phyloP scores from a whole-genome alignment of 148 eudicot genomes.

The Agrostemma githago region DNA sequence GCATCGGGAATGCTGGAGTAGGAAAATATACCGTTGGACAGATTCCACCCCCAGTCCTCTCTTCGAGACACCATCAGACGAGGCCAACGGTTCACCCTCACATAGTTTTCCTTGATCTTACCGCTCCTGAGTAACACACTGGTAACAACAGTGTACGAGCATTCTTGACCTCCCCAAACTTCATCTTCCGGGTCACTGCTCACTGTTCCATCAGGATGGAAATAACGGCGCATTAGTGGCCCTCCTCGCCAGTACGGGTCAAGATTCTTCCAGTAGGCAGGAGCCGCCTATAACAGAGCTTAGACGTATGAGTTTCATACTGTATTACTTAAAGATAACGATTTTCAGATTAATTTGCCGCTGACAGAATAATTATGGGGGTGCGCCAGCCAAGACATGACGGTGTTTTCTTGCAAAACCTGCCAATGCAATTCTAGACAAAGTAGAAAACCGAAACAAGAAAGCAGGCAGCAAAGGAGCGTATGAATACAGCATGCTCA shows the following conservation, averaged over 20 bases:
- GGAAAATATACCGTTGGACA: constrained; percentile 50
- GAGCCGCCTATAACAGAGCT: constrained; percentile 51
- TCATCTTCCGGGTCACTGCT: constrained; percentile 62
- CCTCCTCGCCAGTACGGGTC: constrained; percentile 79
- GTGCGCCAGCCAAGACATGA: background rate
- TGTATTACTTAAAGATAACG: background rate
- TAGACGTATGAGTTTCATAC: constrained; percentile 9
- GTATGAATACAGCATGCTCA: constrained; percentile 5
- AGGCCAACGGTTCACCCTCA: constrained; percentile 95
- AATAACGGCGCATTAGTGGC: constrained; percentile 61
- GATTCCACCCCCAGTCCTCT: constrained; percentile 85
- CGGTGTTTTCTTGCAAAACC: background rate
- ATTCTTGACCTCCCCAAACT: constrained; percentile 93
- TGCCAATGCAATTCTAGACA: background rate
- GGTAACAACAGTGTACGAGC: constrained; percentile 61
- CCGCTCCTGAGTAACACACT: constrained; percentile 38
- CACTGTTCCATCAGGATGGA: constrained; percentile 74
- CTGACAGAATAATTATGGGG: background rate
- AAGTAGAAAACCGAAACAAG: background rate
- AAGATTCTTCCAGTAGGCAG: constrained; percentile 67
- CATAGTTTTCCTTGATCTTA: constrained; percentile 66
- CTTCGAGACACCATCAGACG: constrained; percentile 48
- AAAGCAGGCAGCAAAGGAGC: background rate
- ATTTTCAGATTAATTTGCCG: background rate
- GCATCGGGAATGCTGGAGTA: constrained; percentile 74